These are phyloP conservation scores for Capsicum chinense DNA, from an alignment of 257 asterid species.

Conservation along the genomic window DNA sequence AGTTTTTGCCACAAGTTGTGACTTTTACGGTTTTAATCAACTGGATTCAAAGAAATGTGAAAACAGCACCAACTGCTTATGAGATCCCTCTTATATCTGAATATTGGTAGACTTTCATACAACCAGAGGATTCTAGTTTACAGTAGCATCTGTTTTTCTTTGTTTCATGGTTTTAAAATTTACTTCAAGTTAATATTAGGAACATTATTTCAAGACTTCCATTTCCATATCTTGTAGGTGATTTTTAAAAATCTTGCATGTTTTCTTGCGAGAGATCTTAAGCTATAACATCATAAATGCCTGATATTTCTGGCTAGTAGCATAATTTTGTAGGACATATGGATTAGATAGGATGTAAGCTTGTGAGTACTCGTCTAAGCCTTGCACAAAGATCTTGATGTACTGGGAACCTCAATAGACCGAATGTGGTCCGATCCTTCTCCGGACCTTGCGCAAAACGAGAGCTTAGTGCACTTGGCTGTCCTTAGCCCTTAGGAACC, in stretches of 20 bases:
- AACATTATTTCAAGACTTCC: background rate
- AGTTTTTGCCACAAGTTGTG: no score
- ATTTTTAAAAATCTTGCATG: background rate
- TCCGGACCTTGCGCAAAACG: background rate
- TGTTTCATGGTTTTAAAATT: background rate
- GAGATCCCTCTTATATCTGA: background rate
- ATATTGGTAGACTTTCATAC: background rate
- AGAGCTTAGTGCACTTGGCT: background rate
- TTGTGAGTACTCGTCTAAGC: background rate
- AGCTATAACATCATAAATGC: background rate
- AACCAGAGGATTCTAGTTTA: background rate
- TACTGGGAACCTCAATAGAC: slow-evolving; percentile 1
- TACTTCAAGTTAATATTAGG: background rate
- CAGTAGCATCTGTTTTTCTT: background rate
- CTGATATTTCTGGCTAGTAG: background rate
- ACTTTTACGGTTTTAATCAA: background rate
- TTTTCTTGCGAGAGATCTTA: background rate
- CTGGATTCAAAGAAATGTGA: background rate
- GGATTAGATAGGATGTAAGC: background rate
- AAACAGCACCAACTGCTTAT: background rate
- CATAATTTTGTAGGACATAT: background rate
- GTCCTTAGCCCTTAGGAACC: background rate
- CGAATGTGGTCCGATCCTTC: background rate
- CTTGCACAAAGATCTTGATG: background rate
- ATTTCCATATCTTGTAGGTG: background rate